Evolutionary conservation across 257 asterid species (phyloP), one percentile per base, ranked within the genome.

Genomic region (Striga asiatica): DNA sequence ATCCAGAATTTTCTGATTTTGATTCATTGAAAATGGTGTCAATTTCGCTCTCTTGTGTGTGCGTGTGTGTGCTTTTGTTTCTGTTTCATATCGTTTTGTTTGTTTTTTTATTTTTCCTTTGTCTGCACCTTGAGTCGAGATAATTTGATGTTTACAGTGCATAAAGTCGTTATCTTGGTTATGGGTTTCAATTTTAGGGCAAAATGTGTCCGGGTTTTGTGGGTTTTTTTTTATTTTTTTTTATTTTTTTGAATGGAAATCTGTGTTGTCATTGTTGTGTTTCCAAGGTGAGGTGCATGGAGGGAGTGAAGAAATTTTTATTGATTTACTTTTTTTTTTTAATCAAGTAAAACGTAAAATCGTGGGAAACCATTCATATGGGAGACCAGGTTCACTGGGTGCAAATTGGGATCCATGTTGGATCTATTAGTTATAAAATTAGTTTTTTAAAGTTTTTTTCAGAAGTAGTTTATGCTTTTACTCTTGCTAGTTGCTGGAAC

Each of bases 361-460:
- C 60, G 41, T 58, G 61, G 56, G 70, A 63, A 71, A 71, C 46
- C 73, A 28, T 58, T 57, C 48, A 32, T 71, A 65, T 66, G 68
- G 67, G 55, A 65, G 81, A 72, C 89, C 74, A 69, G 89, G 85
- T 84, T 79, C 89, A 78, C 59, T 79, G 87, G 63, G 78, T 64
- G 78, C 77, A 79, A 84, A 77, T 85, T 74, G 89, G 92, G 94
- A 88, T 85, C 88, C 86, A 74, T 85, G 97, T 66, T 79, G 79
- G 85, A 85, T 89, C 86, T 72, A 54, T 62, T 73, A 57, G 67
- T 69, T 74, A n/a, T n/a, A n/a, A n/a, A n/a, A n/a, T 65, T 60
- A 31, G 60, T 60, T 65, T 65, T 54, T 18, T 55, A 24, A 6
- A 58, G 47, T 35, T 65, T 24, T 51, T 37, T 42, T 58, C 67